Base-by-base conservation (phyloP, 1,139 yeast genomes). In the Debaryomyces sp. region DNA sequence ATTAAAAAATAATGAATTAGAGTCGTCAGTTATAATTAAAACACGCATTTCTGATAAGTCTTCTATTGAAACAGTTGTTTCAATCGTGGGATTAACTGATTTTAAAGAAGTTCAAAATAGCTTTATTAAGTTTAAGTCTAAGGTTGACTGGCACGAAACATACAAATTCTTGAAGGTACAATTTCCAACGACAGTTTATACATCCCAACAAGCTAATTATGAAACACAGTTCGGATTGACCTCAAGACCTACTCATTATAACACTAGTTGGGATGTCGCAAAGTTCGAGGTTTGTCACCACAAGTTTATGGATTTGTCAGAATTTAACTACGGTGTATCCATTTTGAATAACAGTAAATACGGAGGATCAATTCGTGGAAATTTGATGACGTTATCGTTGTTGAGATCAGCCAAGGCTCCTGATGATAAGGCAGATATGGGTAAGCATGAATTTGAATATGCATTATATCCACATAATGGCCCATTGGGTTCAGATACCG, bases 281-380 rank as follows among this genome's bases (percentile, higher is more conserved):
- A 91, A 91, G 67, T 94, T 94, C 67, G 99, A 94, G 68, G 97
- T 91, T 18, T 89, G 97, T 58, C 92, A 88, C 60, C 98, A 94
- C 68, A 89, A 89, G 63, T 94, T 90, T 72, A 92, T 95, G 63
- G 98, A 94, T 64, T 84, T 89, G 61, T 87, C 96, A 33, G 98
- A 90, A 60, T 81, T 74, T 66, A 82, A 81, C 53, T 91, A 89
- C 62, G 98, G 98, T 60, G 96, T 91, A n/a, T 80, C 96, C 0
- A 70, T 94, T 23, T 66, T 94, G 60, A 94, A 92, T 64, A 86
- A 90, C 67, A 80, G 85, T 64, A 94, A 94, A 68, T 94, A 91
- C 61, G 98, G 98, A 10, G 96, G 89, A 54, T 80, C 96, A 0
- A 85, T 92, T 18, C 97, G 90, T 61, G 98, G 98, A 21, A 89